These are phyloP conservation scores for Lipomyces chichibuensis DNA, from an alignment of 805 yeast species.

Conservation along the genomic window DNA sequence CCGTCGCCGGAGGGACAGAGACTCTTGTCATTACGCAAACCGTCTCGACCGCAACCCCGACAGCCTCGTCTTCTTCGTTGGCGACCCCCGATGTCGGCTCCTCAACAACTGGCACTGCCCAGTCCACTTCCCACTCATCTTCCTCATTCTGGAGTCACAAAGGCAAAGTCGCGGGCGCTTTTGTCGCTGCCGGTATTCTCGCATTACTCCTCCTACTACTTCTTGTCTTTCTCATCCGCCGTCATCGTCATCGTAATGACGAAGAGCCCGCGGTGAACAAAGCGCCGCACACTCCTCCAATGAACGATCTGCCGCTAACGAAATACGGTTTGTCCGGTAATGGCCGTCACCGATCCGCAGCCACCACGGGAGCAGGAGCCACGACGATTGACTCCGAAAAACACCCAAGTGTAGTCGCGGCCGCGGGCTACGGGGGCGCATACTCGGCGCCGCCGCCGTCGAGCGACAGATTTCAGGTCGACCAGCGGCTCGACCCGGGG, in stretches of 20 bases:
- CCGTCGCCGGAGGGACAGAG: conserved; percentile 38
- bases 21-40: conserved; percentile 36
- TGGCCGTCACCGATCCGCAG: conserved; percentile 25
- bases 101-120: conserved; percentile 12
- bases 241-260: conserved; percentile 39
- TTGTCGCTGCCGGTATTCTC: conserved; percentile 75
- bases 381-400: conserved; percentile 25
- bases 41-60: conserved; percentile 20
- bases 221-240: conserved; percentile 51
- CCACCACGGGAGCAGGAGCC: conserved; percentile 17
- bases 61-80: conserved; percentile 16
- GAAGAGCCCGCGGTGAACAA: conserved; percentile 20
- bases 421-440: conserved; percentile 33
- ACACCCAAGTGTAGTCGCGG: conserved; percentile 31
- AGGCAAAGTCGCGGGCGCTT: conserved; percentile 85
- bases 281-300: conserved; percentile 11
- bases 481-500: conserved; percentile 63
- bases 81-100: background rate
- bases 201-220: conserved; percentile 51
- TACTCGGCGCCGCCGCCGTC: conserved; percentile 32
- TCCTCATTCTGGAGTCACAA: conserved; percentile 63
- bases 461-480: conserved; percentile 49
- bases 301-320: conserved; percentile 20
- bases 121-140: conserved; percentile 23
- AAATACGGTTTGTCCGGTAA: conserved; percentile 27